Evolutionary conservation across 306 rosid genomes (phyloP), one percentile per base, ranked within the genome.

Genomic region (Abrus pulchellus): DNA sequence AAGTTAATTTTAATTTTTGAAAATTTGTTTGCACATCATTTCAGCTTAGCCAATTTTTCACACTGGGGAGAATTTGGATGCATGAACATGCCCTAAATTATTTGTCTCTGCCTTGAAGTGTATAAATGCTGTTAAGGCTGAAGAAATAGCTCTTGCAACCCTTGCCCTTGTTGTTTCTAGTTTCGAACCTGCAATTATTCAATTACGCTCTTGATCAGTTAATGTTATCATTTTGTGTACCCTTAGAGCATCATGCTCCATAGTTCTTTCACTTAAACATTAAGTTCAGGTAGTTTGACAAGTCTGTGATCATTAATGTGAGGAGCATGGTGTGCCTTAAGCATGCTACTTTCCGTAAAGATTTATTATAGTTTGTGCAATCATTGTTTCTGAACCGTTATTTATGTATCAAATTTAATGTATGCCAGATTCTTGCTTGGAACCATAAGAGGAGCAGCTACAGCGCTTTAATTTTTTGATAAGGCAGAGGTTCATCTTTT

Each of bases 401-500:
- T 64, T 72, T 72, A 43, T 64, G 33, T 48, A 34, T 78, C 71
- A 48, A 78, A 45, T 66, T 63, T 68, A 62, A 66, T 77, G 54
- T 64, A 63, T 36, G 72, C 61, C 64, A 88, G 86, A 69, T 71
- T 81, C 44, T 29, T 44, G 45, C 86, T 82, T 45, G 80, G 29
- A 61, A 50, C 49, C 61, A 36, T 63, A 72, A 61, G 82, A 82
- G 76, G 78, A 75, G 78, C 82, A 72, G 50, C 80, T 48, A 20
- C 82, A 29, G 14, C 75, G 7, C 20, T 81, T 76, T 53, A n/a
- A 67, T 79, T 75, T 53, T 60, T 84, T 72, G 54, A 59, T 79
- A 66, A 70, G 76, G 80, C 77, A 84, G 72, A 83, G 86, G 70
- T 81, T 83, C 75, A 73, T 41, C 86, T 75, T 79, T 68, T 43